Conservation (phyloP, 768 basidiomycete genomes). For the Pisolithus tinctorius region DNA sequence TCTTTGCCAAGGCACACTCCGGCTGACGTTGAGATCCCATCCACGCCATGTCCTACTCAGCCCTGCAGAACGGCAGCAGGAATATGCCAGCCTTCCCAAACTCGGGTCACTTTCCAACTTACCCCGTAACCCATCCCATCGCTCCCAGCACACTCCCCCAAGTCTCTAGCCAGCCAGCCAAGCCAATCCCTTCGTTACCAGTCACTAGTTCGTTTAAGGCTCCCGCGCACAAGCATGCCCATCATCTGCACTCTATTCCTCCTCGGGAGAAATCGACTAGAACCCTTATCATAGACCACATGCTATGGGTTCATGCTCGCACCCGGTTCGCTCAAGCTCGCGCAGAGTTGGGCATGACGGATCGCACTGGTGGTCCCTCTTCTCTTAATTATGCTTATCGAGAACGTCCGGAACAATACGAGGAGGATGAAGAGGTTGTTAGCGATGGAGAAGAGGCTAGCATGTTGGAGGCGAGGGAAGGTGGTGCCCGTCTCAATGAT, state of each 20-base stretch:
- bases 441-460: conserved; percentile 58
- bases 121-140: conserved; percentile 8
- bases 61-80: conserved; percentile 14
- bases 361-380: conserved; percentile 64
- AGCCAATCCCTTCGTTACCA: neutral
- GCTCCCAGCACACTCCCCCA: neutral
- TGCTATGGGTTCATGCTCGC: conserved; percentile 77
- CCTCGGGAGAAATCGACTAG: conserved; percentile 85
- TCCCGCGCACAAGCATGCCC: conserved; percentile 83
- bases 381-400: conserved; percentile 57
- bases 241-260: conserved; percentile 81
- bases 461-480: conserved; percentile 41
- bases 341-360: conserved; percentile 81
- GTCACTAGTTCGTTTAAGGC: conserved; percentile 40
- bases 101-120: conserved; percentile 15
- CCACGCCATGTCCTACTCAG: conserved; percentile 24
- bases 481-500: conserved; percentile 45
- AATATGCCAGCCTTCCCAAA: conserved; percentile 12
- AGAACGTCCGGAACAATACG: conserved; percentile 66
- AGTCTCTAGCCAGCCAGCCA: conserved; percentile 11
- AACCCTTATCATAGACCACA: conserved; percentile 82
- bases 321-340: conserved; percentile 80
- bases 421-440: conserved; percentile 61
- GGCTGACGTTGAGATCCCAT: neutral
- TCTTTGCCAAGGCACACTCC: neutral